Evolutionary conservation across 129 eudicot species (phyloP), one percentile per base, ranked within the genome.

Genomic region (Erigeron canadensis): DNA sequence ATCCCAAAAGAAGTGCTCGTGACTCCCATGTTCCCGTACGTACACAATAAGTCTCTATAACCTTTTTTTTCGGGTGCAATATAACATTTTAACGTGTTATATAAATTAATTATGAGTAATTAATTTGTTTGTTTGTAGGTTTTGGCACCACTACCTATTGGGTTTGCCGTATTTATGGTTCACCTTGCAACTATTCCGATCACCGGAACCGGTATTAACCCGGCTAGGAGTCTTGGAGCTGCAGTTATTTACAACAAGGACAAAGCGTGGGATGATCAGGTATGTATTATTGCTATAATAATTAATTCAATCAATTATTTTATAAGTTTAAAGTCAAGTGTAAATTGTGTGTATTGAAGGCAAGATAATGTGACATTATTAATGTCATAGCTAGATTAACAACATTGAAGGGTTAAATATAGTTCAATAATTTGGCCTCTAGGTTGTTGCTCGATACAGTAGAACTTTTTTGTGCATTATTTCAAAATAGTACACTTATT

Each of bases 131-230:
- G 40, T 23, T 65, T 37, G 13, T 65, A 87, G 96, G 88, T 89
- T 21, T 81, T 89, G 88, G 93, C 96, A 42, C 96, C 96, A 10
- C 96, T 89, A 12, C 96, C 96, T 6, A 89, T 89, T 28, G 96
- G 96, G 48, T 86, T 86, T 64, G 96, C 96, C 3, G 96, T 89
- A 58, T 86, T 89, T 79, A 82, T 89, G 96, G 96, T 89, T 65
- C 96, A 89, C 80, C 68, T 89, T 65, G 96, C 96, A 58, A 89
- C 96, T 6, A 89, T 89, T 46, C 96, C 96, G 0, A 81, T 89
- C 79, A 89, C 96, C 60, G 96, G 96, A 15, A 89, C 96, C 55
- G 96, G 96, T 61, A 89, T 89, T 68, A 89, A 89, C 85, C 96
- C 96, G 12, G 96, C 96, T 0, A 79, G 96, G 72, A 89, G 96